These are phyloP conservation scores for Kentomonas sorsogonicus DNA, from an alignment of 208 protist species.

Conservation along the genomic window DNA sequence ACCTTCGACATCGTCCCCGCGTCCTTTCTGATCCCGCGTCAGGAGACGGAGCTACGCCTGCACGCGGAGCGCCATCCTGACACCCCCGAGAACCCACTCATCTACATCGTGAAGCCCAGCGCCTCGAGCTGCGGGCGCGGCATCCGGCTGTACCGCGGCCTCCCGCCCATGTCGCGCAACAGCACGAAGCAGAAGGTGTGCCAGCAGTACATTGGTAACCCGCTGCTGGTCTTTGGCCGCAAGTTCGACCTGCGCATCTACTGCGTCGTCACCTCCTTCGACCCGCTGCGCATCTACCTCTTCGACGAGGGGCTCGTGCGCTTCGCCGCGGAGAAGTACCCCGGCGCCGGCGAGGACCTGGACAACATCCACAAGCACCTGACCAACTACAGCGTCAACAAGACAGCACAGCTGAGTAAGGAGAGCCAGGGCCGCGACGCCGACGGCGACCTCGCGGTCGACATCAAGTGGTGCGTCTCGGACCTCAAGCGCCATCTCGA, in stretches of 20 bases:
- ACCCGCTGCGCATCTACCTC: slow-evolving; percentile 88
- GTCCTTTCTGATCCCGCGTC: slow-evolving; percentile 82
- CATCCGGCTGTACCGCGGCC: slow-evolving; percentile 62
- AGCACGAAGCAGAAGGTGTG: slow-evolving; percentile 71
- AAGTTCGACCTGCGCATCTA: slow-evolving; percentile 96
- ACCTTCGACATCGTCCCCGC: slow-evolving; percentile 75
- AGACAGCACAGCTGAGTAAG: slow-evolving; percentile 73
- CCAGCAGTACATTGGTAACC: slow-evolving; percentile 92
- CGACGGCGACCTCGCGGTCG: slow-evolving; percentile 61
- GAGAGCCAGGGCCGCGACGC: slow-evolving; percentile 59
- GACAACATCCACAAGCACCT: slow-evolving; percentile 92
- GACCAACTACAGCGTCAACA: slow-evolving; percentile 97
- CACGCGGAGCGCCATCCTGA: slow-evolving; percentile 60
- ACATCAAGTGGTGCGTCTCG: slow-evolving; percentile 90
- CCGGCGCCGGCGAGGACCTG: slow-evolving; percentile 64
- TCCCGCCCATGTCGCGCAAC: slow-evolving; percentile 68
- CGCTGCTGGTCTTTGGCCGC: slow-evolving; percentile 89
- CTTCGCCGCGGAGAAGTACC: slow-evolving; percentile 92
- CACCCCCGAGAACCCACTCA: slow-evolving; percentile 50
- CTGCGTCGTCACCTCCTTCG: slow-evolving; percentile 87
- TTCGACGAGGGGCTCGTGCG: slow-evolving; percentile 94
- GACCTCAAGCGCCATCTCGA: slow-evolving; percentile 65
- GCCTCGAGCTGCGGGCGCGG: slow-evolving; percentile 87
- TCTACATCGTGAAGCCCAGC: slow-evolving; percentile 87
- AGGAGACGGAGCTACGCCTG: slow-evolving; percentile 45